A percentile compares a stretch with the other conserved stretches of the same genome.
phyloP scores from a whole-genome alignment of 2,329 filamentous ascomycete species.

The Colletotrichum sp. region DNA sequence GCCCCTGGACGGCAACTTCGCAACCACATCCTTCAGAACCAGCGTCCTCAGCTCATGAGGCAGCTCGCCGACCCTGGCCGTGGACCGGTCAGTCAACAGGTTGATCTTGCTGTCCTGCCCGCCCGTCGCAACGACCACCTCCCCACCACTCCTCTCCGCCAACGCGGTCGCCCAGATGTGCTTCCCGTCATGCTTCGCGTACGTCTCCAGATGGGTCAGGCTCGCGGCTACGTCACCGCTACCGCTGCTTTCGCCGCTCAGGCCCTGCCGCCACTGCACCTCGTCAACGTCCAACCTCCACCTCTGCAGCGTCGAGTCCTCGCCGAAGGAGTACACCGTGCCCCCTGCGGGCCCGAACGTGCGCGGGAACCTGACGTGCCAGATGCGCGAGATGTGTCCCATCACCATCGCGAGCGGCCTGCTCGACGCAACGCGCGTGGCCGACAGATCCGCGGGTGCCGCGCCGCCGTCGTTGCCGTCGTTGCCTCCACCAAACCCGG shows the following conservation, averaged over 20 bases:
- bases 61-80: neutral
- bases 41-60: constrained; percentile 26
- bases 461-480: constrained; percentile 23
- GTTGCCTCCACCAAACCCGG: constrained; percentile 61
- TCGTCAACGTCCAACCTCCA: constrained; percentile 65
- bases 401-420: constrained; percentile 73
- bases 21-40: constrained; percentile 37
- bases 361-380: constrained; percentile 75
- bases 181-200: constrained; percentile 79
- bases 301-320: constrained; percentile 78
- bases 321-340: constrained; percentile 78
- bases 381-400: constrained; percentile 90
- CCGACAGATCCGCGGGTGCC: constrained; percentile 23
- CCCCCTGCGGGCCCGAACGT: constrained; percentile 31
- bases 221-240: constrained; percentile 14
- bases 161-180: constrained; percentile 83
- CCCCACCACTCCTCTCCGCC: constrained; percentile 29
- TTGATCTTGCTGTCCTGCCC: constrained; percentile 81
- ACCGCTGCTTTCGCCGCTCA: neutral
- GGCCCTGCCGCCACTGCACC: constrained; percentile 15
- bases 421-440: constrained; percentile 31
- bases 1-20: constrained; percentile 22
- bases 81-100: constrained; percentile 39
- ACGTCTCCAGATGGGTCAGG: constrained; percentile 59
- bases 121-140: constrained; percentile 68